phyloP scores from a whole-genome alignment of 2,329 filamentous ascomycete species.

The Pseudocercospora macadamiae region DNA sequence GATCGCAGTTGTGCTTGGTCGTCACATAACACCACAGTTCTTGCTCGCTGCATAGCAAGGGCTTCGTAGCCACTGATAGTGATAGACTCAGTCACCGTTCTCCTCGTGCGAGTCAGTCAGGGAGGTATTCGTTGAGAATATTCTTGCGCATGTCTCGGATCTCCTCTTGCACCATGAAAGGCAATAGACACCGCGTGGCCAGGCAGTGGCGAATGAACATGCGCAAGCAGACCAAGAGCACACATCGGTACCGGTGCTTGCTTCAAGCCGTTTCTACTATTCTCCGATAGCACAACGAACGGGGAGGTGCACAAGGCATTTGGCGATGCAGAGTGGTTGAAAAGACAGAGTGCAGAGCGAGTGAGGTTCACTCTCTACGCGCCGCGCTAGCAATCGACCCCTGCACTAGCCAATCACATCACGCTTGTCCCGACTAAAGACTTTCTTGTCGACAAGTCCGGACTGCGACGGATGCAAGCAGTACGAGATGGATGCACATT shows the following conservation, averaged over 20 bases:
- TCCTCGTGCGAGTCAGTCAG: neutral
- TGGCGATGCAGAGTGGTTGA: neutral
- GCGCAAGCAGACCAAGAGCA: neutral
- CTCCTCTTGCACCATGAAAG: neutral
- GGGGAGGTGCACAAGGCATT: neutral
- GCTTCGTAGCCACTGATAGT: neutral
- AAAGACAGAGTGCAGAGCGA: neutral
- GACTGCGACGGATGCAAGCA: neutral
- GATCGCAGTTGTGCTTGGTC: neutral
- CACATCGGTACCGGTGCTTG: conserved; percentile 4
- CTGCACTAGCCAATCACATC: too few species aligned
- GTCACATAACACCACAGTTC: neutral
- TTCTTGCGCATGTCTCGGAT: neutral
- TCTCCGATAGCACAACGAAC: neutral
- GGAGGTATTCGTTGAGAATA: neutral
- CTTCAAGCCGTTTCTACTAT: neutral
- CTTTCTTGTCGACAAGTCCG: neutral
- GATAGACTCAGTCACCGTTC: neutral
- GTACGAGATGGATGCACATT: too few species aligned
- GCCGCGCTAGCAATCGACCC: conserved; percentile 1
- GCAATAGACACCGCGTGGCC: neutral
- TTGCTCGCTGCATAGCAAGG: neutral
- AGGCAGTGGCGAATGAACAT: neutral
- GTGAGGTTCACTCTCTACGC: conserved; percentile 7
- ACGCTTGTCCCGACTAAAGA: too few species aligned